Evolutionary conservation across 768 basidiomycete genomes (phyloP), one percentile per base, ranked within the genome.

Genomic region (Boletus reticuloceps): DNA sequence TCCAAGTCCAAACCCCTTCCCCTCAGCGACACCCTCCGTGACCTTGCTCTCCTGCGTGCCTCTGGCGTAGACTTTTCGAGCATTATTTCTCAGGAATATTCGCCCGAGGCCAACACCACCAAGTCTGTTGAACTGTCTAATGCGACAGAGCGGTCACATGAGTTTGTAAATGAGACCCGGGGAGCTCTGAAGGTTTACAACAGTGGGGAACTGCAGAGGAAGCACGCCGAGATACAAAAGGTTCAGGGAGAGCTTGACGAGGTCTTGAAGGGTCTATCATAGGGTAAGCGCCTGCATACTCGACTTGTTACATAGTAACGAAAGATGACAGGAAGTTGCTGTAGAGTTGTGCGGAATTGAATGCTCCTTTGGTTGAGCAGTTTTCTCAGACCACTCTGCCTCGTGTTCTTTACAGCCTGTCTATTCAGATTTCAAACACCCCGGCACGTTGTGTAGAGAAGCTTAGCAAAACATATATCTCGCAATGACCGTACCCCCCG

Each of bases 11-110:
- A 64, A 51, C 79, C 83, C 13, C 75, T 91, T 40, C 73, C 82
- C 7, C 76, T 89, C 42, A 51, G 62, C 25, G 79, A 83, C 53
- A 83, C 82, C 8, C 76, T 91, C 37, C 84, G 79, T 13, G 90
- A 92, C 69, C 80, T 92, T 22, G 88, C 89, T 6, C 69, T 89
- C 32, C 72, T 91, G 19, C 81, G 86, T 39, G 82, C 82, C 27
- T 82, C 85, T 11, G 81, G 79, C 22, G 55, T 80, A 43, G 73
- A 79, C 56, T 59, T 81, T 17, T 63, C 73, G 6, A 52, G 45
- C 10, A 48, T 76, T 34, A 65, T 77, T 25, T 34, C 70, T 13
- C 25, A 50, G 7, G 27, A 51, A 3, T 39, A 48, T 27, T 17
- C 54, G 29, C 14, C 53, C 5, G 31, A 6, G 13, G 14, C 40